Base-by-base conservation (phyloP, 805 yeast genomes). In the Yarrowia keelungensis region DNA sequence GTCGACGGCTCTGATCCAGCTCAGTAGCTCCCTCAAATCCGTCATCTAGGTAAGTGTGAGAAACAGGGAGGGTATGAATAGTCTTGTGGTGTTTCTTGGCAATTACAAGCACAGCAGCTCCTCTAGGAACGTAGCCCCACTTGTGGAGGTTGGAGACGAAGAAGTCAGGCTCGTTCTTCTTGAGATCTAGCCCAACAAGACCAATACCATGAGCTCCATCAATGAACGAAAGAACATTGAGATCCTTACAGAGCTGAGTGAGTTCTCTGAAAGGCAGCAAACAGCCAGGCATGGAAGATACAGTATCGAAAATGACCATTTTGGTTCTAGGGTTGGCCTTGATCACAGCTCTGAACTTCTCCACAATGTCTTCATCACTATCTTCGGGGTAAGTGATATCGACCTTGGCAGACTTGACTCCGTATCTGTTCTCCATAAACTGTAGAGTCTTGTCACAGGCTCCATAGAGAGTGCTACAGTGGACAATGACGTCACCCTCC, bases 171-270 rank as follows among this genome's bases (percentile, higher is more conserved):
- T 82, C 76, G 1, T 73, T 71, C 1, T 56, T 14, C 8, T 69
- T 54, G 54, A 78, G 51, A 26, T 72, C 62, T 11, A 78, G 67
- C 4, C 73, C 74, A 3, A 73, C 49, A 26, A 75, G 69, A 0
- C 94, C 94, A 43, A 86, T 79, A 0, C 86, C 84, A 74, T 89
- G 94, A 5, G 93, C 94, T 14, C 89, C 94, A 75, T 89, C 94
- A 35, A 89, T 82, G 49, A 87, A 76, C 2, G 90, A 85, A 53
- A 87, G 70, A 3, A 85, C 84, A 14, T 77, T 75, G 59, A 84
- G 76, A 61, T 83, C 76, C 14, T 77, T 75, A 71, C 91, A 86
- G 43, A 85, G 73, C 10, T 75, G 70, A 2, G 81, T 78, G 56
- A 89, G 71, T 66, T 79, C 74, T 69, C 82, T 81, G 75, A 81